phyloP scores from a whole-genome alignment of 2,329 filamentous ascomycete species.

The Orbilia javanica region DNA sequence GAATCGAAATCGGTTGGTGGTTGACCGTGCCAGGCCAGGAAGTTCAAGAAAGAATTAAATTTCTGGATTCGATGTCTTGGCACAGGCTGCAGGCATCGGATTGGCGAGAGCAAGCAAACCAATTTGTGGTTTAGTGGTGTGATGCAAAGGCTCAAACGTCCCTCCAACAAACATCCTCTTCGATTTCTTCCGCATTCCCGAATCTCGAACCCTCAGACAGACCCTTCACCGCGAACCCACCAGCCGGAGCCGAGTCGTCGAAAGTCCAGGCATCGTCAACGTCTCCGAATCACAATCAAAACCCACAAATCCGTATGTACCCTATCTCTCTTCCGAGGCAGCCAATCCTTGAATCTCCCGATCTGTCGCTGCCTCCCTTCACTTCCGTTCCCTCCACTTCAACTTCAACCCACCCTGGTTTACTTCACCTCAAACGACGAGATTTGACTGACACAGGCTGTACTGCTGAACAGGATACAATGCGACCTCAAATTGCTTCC shows the following conservation, averaged over 20 bases:
- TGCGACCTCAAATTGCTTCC: conserved; percentile 45
- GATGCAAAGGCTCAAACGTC: conserved; percentile 21
- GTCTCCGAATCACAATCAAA: not conserved
- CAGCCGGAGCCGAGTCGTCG: conserved; percentile 15
- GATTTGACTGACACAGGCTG: not conserved
- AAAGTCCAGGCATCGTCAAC: conserved; percentile 16
- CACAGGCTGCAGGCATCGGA: conserved; percentile 12
- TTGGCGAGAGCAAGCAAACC: not conserved
- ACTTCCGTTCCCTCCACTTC: too few relatives aligned
- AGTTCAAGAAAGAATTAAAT: conserved; percentile 12
- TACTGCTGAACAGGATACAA: conserved; percentile 7
- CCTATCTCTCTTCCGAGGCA: not conserved
- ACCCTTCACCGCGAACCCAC: not conserved
- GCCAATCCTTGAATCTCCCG: not conserved
- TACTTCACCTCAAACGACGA: not conserved
- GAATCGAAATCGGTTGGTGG: conserved; percentile 1
- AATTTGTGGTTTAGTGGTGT: conserved; percentile 13
- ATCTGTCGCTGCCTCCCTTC: not conserved
- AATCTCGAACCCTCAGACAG: not conserved
- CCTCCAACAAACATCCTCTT: conserved; percentile 13
- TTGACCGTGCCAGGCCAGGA: conserved; percentile 25
- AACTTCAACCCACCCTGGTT: not conserved
- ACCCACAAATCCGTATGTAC: conserved; percentile 2
- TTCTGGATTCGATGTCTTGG: conserved; percentile 29
- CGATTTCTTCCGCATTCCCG: conserved; percentile 16